Evolutionary conservation across 2,329 filamentous ascomycete species (phyloP).

Genomic region (Nemania sp.): DNA sequence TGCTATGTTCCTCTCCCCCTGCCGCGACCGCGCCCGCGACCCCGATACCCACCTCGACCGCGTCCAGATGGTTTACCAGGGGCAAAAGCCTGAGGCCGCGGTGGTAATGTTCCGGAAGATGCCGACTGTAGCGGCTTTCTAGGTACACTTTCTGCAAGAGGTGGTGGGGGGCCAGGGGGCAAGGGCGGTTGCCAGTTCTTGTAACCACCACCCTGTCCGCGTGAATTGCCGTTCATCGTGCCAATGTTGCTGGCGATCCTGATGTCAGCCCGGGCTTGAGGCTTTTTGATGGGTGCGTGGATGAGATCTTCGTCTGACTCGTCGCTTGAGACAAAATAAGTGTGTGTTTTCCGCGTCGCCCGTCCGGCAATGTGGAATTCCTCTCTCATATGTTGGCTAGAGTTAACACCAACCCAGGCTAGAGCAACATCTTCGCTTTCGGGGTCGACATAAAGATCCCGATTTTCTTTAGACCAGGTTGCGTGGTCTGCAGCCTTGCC

Average conservation of each 20-base stretch:
- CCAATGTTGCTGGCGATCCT: constrained; percentile 49
- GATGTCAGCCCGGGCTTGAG: constrained; percentile 43
- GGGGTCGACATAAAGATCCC: constrained; percentile 62
- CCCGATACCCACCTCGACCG: constrained; percentile 52
- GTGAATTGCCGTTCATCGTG: constrained; percentile 21
- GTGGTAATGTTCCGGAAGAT: constrained; percentile 42
- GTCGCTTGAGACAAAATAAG: constrained; percentile 51
- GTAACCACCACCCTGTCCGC: constrained; percentile 26
- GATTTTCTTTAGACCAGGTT: constrained; percentile 66
- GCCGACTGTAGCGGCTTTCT: constrained; percentile 38
- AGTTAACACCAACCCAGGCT: constrained; percentile 43
- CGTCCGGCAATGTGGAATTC: constrained; percentile 47
- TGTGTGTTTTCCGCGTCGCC: constrained; percentile 47
- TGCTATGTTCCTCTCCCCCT: constrained; percentile 32
- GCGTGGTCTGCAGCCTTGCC: constrained; percentile 51
- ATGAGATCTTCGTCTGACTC: constrained; percentile 52
- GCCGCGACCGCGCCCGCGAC: constrained; percentile 39
- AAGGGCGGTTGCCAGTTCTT: constrained; percentile 44
- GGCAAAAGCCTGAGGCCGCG: constrained; percentile 39
- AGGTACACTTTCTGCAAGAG: constrained; percentile 15
- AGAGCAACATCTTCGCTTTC: constrained; percentile 57
- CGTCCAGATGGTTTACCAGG: constrained; percentile 26
- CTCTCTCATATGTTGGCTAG: constrained; percentile 3
- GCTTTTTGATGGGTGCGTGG: constrained; percentile 44
- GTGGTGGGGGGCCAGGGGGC: constrained; percentile 45